Evolutionary conservation across 1,284 basidiomycete species (phyloP), one percentile per base, ranked within the genome.

Genomic region (Cutaneotrichosporon sp.): DNA sequence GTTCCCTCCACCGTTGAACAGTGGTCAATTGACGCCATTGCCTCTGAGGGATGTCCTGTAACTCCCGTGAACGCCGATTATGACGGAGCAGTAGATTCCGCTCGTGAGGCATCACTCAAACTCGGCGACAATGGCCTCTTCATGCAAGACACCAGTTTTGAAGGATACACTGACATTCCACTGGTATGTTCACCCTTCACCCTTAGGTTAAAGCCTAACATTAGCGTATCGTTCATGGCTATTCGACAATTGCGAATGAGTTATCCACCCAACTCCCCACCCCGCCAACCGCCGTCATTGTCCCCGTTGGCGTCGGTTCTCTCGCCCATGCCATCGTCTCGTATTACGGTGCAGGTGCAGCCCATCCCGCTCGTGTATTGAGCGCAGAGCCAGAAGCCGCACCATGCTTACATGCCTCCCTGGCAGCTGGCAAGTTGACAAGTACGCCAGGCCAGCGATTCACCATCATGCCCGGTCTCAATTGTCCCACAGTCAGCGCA

Each of bases 311-410:
- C 26, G 66, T 68, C 2, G 66, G 66, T 4, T 56, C 50, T 5
- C 61, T 68, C n/a, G 66, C 66, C 10, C 66, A 68, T 57, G 56
- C 64, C 36, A 60, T 68, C 7, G 64, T 61, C 31, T 52, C 65
- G 49, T 59, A 52, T 46, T 63, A 59, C 34, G 58, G 58, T 14
- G 52, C 51, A 13, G 56, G 38, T 0, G 42, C 32, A 0, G 6
- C 14, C 1, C 18, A 38, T n/a, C n/a, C 47, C 4, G 55, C 61
- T 22, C 64, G 66, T 11, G 61, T 68, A 21, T 14, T 68, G 21
- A 47, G 46, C 14, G 66, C 66, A 9, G 66, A 68, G 49, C 66
- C 66, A 0, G 64, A 65, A 4, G 59, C 62, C 26, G 66, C 66
- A 21, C 64, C 66, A 26, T 68, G 66, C 30, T 64, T 68, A 11